phyloP scores from a whole-genome alignment of 306 rosid genomes.

The Prunus kanzakura region DNA sequence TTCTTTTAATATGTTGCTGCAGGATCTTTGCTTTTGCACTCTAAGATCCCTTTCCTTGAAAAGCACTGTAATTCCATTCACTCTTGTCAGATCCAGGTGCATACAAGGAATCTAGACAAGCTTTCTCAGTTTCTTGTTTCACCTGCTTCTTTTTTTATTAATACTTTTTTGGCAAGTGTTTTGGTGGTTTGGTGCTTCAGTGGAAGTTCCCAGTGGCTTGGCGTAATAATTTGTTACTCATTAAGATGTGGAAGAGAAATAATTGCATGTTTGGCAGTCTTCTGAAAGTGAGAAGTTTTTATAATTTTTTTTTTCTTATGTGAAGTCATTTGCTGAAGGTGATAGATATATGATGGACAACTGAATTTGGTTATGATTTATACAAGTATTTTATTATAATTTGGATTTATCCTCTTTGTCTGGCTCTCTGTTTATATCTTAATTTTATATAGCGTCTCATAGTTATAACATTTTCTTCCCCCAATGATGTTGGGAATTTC shows the following conservation, averaged over 20 bases:
- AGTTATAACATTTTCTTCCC: not conserved
- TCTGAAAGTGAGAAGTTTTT: not conserved
- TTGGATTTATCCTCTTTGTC: not conserved
- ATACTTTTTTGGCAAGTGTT: too few relatives aligned
- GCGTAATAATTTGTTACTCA: not conserved
- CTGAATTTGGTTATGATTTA: not conserved
- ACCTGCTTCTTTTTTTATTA: not conserved
- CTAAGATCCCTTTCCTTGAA: not conserved
- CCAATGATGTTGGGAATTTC: slow-evolving; percentile 29
- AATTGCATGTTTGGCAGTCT: not conserved
- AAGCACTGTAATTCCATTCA: not conserved
- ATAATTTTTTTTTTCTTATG: not conserved
- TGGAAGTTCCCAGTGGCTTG: not conserved
- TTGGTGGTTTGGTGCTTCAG: not conserved
- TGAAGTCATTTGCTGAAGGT: not conserved
- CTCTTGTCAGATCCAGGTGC: not conserved
- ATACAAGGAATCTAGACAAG: not conserved
- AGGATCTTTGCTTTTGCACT: not conserved
- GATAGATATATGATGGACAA: not conserved
- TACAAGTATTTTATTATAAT: not conserved
- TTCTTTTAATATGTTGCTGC: not conserved
- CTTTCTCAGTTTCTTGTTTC: not conserved
- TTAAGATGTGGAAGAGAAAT: not conserved
- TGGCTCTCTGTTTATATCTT: not conserved
- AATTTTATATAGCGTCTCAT: not conserved